Evolutionary conservation across 2,329 filamentous ascomycete species (phyloP).

Genomic region (Aureobasidium zeae): DNA sequence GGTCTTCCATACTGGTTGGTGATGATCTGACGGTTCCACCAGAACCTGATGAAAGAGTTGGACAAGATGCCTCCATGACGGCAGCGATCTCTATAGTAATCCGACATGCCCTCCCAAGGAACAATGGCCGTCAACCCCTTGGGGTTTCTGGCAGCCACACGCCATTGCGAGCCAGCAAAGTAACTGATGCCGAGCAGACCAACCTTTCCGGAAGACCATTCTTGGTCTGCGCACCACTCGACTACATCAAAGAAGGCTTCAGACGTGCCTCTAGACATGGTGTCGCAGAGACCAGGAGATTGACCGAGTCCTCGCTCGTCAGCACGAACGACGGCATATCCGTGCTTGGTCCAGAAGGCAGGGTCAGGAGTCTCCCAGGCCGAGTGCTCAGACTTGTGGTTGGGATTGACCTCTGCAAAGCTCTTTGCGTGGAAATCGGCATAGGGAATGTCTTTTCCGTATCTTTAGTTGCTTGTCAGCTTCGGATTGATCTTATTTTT

Average conservation of each 20-base stretch:
- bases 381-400: conserved; percentile 34
- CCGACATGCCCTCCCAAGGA: conserved; percentile 49
- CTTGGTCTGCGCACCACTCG: conserved; percentile 19
- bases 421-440: conserved; percentile 45
- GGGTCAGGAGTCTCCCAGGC: conserved; percentile 39
- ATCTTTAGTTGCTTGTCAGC: conserved; percentile 27
- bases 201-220: conserved; percentile 22
- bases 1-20: conserved; percentile 57
- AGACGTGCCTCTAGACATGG: conserved; percentile 44
- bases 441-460: conserved; percentile 64
- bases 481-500: background rate
- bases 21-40: conserved; percentile 59
- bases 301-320: conserved; percentile 46
- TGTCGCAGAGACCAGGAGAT: conserved; percentile 44
- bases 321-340: conserved; percentile 30
- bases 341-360: conserved; percentile 28
- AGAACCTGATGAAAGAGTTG: conserved; percentile 45
- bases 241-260: conserved; percentile 21
- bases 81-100: conserved; percentile 42
- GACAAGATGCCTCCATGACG: conserved; percentile 33
- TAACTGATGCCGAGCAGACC: conserved; percentile 43
- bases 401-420: conserved; percentile 33
- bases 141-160: conserved; percentile 43
- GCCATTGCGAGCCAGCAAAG: conserved; percentile 47
- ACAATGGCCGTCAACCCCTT: conserved; percentile 44